Percentiles rank a stretch among this genome's conserved stretches.
Conservation (phyloP, 225 moss, liverwort and hornwort genomes). For the Physcomitrellopsis africana region DNA sequence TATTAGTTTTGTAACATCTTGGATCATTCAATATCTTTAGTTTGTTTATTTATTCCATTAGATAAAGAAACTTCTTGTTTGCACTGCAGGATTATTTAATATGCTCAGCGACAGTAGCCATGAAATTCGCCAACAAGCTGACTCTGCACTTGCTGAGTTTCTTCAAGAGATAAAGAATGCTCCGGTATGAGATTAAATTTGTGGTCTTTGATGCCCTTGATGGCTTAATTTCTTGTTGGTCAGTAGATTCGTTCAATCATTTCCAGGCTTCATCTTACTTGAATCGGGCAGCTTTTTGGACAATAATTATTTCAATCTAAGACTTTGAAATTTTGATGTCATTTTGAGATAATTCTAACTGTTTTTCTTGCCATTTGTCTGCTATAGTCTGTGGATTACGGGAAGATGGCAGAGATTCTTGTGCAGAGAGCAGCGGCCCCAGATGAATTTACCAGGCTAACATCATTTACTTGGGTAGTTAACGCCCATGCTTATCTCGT, state of each 20-base stretch:
- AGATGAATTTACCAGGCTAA: conserved; percentile 93
- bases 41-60: conserved; percentile 13
- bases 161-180: conserved; percentile 96
- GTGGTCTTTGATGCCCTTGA: conserved; percentile 6
- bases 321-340: conserved; percentile 1
- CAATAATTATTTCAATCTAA: conserved; percentile 12
- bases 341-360: conserved; percentile 14
- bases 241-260: not conserved
- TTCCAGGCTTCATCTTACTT: not conserved
- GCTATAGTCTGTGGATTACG: conserved; percentile 94
- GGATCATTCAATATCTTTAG: no score
- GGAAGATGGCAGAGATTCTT: conserved; percentile 96
- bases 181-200: conserved; percentile 53
- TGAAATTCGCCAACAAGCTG: conserved; percentile 95
- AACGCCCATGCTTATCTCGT: not conserved
- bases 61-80: conserved; percentile 28
- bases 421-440: conserved; percentile 82
- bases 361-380: conserved; percentile 16
- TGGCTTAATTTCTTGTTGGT: conserved; percentile 16
- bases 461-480: conserved; percentile 86
- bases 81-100: conserved; percentile 81
- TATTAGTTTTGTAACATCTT: not conserved
- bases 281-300: conserved; percentile 3
- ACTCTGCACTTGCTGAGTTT: conserved; percentile 91
- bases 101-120: conserved; percentile 96